Percentiles rank a stretch among this genome's conserved stretches.
Evolutionary conservation across 805 yeast species (phyloP).

Genomic region (Maudiozyma serrabonitensis): DNA sequence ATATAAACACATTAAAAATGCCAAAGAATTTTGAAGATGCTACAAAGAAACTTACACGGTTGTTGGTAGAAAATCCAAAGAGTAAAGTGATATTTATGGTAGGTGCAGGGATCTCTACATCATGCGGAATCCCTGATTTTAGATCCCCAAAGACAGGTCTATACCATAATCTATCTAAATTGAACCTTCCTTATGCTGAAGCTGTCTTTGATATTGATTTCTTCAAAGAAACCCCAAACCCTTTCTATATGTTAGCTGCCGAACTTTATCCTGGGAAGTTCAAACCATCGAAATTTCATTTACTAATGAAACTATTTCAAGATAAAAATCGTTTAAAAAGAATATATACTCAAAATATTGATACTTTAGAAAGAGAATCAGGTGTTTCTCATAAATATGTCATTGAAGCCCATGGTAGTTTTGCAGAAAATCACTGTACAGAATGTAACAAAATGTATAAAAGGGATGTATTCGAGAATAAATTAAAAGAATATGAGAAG

Average conservation of each 20-base stretch:
- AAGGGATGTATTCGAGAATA: constrained; percentile 34
- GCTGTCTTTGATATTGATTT: constrained; percentile 90
- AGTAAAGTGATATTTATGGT: constrained; percentile 53
- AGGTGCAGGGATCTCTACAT: constrained; percentile 93
- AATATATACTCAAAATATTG: constrained; percentile 88
- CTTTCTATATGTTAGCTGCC: constrained; percentile 74
- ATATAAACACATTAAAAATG: neutral
- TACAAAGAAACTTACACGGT: constrained; percentile 6
- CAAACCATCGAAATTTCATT: constrained; percentile 74
- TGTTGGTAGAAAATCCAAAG: constrained; percentile 15
- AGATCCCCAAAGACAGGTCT: constrained; percentile 85
- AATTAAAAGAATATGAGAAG: constrained; percentile 13
- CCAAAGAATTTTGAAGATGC: neutral
- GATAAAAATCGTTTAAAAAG: constrained; percentile 53
- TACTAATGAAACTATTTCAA: constrained; percentile 56
- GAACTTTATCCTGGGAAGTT: constrained; percentile 86
- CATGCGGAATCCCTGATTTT: constrained; percentile 94
- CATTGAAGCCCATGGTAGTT: constrained; percentile 93
- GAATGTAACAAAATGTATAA: constrained; percentile 54
- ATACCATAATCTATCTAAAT: constrained; percentile 64
- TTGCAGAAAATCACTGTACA: constrained; percentile 76
- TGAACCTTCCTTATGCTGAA: constrained; percentile 83
- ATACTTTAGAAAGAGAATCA: constrained; percentile 79
- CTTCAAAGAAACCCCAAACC: constrained; percentile 64
- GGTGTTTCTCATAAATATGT: constrained; percentile 57